Evolutionary conservation across 441 rosid genomes (phyloP).

Genomic region (Oxalis stricta): DNA sequence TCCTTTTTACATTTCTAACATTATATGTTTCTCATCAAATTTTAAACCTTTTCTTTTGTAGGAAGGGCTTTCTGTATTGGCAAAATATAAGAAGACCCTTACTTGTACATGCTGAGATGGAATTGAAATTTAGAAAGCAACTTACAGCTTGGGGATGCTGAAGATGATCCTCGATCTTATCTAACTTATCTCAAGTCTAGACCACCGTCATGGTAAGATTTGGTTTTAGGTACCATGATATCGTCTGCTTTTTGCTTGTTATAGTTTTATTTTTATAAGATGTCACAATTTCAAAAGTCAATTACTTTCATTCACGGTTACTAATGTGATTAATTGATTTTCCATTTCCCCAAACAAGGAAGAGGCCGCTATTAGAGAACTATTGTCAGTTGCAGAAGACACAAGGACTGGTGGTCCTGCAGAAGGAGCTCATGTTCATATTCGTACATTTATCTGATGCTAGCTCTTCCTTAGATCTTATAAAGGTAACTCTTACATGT

Average conservation of each 20-base stretch:
- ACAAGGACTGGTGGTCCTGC: slow-evolving; percentile 63
- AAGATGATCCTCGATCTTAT: slow-evolving; percentile 50
- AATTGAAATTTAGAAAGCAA: slow-evolving; percentile 18
- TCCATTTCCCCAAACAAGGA: slow-evolving; percentile 40
- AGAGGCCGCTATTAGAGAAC: slow-evolving; percentile 71
- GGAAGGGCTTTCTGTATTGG: slow-evolving; percentile 74
- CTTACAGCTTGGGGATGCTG: slow-evolving; percentile 24
- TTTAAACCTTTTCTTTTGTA: slow-evolving; percentile 15
- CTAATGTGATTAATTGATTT: no score
- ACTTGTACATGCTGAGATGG: slow-evolving; percentile 88
- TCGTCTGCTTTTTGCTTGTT: no score
- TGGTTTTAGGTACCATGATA: background rate
- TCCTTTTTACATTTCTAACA: background rate
- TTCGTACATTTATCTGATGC: slow-evolving; percentile 92
- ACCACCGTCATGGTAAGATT: slow-evolving; percentile 62
- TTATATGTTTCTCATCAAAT: background rate
- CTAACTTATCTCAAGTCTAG: slow-evolving; percentile 70
- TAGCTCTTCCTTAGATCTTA: slow-evolving; percentile 55
- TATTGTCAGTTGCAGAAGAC: slow-evolving; percentile 49
- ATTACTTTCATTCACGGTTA: no score
- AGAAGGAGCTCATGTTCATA: slow-evolving; percentile 91
- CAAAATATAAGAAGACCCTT: slow-evolving; percentile 76
- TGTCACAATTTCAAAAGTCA: no score
- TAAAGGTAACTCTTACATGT: slow-evolving; percentile 40
- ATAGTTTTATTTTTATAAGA: no score